A percentile compares a stretch with the other conserved stretches of the same genome.
These are phyloP conservation scores for Diplotaxis tenuifolia DNA, from an alignment of 345 rosid genomes.

Conservation along the genomic window DNA sequence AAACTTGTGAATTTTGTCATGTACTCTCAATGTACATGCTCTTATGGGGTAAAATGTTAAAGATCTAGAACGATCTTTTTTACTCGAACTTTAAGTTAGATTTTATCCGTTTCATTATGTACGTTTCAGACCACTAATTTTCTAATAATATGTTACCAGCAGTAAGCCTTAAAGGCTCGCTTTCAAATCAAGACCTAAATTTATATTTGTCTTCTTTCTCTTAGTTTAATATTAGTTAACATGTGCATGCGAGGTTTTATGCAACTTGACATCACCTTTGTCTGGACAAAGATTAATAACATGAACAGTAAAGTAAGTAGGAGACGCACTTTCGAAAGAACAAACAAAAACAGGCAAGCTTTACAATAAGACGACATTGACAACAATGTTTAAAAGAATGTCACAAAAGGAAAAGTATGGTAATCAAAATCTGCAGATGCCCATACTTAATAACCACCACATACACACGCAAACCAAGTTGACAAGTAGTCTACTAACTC, in stretches of 20 bases:
- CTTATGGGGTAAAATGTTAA: too few relatives aligned
- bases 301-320: slow-evolving; percentile 20
- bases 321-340: slow-evolving; percentile 23
- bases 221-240: neutral
- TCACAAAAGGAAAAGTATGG: neutral
- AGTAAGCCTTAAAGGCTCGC: slow-evolving; percentile 22
- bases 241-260: slow-evolving; percentile 22
- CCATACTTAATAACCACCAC: slow-evolving; percentile 29
- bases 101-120: neutral
- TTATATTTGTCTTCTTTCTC: slow-evolving; percentile 30
- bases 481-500: slow-evolving; percentile 36
- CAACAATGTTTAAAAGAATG: slow-evolving; percentile 32
- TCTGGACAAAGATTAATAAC: slow-evolving; percentile 1
- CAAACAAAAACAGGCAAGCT: slow-evolving; percentile 23
- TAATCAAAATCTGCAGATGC: neutral
- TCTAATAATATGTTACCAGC: too few relatives aligned
- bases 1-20: too few relatives aligned
- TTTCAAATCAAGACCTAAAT: slow-evolving; percentile 40
- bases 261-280: slow-evolving; percentile 28
- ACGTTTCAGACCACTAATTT: neutral
- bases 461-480: slow-evolving; percentile 34
- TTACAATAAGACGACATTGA: slow-evolving; percentile 24
- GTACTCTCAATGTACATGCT: too few relatives aligned
- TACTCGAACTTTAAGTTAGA: neutral
- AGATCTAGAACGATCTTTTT: too few relatives aligned